Percentiles rank a stretch among this genome's conserved stretches.
Evolutionary conservation across 176 grass and related monocot genomes (phyloP).

Genomic region (Musa schizocarpa): DNA sequence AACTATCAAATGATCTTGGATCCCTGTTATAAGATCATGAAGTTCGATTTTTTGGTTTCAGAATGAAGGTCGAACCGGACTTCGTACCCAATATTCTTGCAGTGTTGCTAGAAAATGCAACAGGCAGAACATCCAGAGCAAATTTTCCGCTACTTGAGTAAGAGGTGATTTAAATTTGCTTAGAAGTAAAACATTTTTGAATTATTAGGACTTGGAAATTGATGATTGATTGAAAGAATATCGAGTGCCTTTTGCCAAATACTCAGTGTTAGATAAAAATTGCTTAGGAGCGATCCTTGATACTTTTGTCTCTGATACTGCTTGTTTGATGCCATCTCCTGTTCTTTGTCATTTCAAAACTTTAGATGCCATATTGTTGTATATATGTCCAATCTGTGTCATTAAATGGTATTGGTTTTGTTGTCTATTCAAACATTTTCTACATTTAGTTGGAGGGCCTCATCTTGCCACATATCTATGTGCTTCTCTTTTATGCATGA

Average conservation of each 20-base stretch:
- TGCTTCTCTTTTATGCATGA: constrained; percentile 10
- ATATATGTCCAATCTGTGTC: too few relatives aligned
- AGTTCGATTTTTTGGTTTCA: constrained; percentile 6
- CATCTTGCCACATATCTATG: background rate
- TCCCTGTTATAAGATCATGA: constrained; percentile 32
- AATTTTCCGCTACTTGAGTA: background rate
- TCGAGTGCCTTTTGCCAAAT: too few relatives aligned
- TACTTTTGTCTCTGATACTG: too few relatives aligned
- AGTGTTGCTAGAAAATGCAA: constrained; percentile 8
- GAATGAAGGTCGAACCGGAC: constrained; percentile 24
- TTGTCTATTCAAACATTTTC: background rate
- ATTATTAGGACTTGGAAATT: too few relatives aligned
- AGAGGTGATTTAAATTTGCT: background rate
- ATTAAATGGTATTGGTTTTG: background rate
- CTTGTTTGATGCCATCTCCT: too few relatives aligned
- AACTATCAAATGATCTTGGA: constrained; percentile 80
- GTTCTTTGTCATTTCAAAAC: too few relatives aligned
- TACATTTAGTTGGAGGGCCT: too few relatives aligned
- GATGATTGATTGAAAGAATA: too few relatives aligned
- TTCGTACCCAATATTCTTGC: background rate
- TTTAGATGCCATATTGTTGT: too few relatives aligned
- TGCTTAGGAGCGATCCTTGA: too few relatives aligned
- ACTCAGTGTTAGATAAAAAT: too few relatives aligned
- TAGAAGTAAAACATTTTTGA: background rate
- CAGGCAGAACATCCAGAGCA: background rate